These are phyloP conservation scores for Carex myosuroides DNA, from an alignment of 176 grass and related monocot species.

Conservation along the genomic window DNA sequence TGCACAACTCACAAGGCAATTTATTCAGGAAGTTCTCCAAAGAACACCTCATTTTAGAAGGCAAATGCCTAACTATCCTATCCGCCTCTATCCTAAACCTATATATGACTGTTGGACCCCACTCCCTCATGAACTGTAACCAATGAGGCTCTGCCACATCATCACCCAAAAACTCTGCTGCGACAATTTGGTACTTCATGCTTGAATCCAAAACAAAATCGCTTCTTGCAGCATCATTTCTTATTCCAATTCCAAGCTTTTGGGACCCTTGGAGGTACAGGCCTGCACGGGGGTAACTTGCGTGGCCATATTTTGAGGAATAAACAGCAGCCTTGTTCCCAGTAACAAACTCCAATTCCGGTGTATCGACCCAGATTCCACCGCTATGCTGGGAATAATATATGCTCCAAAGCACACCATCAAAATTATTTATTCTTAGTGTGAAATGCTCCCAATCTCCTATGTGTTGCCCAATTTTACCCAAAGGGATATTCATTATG, in stretches of 20 bases:
- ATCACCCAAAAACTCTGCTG: constrained; percentile 55
- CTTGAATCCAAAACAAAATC: constrained; percentile 40
- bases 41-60: constrained; percentile 28
- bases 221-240: constrained; percentile 37
- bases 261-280: constrained; percentile 70
- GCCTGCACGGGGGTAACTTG: constrained; percentile 52
- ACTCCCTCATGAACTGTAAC: constrained; percentile 84
- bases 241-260: constrained; percentile 46
- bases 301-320: constrained; percentile 74
- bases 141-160: constrained; percentile 47
- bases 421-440: constrained; percentile 66
- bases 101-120: constrained; percentile 70
- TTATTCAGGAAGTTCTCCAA: constrained; percentile 52
- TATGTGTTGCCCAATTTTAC: constrained; percentile 63
- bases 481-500: constrained; percentile 37
- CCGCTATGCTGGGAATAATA: constrained; percentile 59
- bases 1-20: constrained; percentile 66
- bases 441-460: constrained; percentile 98
- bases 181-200: constrained; percentile 50
- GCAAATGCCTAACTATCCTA: constrained; percentile 27
- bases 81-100: constrained; percentile 47
- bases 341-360: constrained; percentile 47
- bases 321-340: constrained; percentile 54
- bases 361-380: constrained; percentile 58
- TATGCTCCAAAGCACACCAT: constrained; percentile 61